Conservation (phyloP, 208 protist species). For the Lotmaria passim region DNA sequence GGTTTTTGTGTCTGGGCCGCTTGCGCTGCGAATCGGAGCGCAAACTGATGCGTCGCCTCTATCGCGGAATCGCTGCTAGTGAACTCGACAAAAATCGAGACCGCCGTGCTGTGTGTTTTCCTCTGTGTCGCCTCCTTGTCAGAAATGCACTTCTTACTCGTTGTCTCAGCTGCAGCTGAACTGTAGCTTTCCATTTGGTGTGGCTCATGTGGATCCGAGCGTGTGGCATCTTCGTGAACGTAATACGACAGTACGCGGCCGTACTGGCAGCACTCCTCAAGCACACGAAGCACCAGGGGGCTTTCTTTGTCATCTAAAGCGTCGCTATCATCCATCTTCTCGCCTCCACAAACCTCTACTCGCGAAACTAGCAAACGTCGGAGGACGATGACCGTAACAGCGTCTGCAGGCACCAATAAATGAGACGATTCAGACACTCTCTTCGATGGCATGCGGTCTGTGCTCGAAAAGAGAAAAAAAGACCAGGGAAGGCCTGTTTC, state of each 20-base stretch:
- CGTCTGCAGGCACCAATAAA: conserved; percentile 6
- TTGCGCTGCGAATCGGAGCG: conserved; percentile 27
- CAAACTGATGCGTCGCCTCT: conserved; percentile 60
- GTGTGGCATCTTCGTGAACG: conserved; percentile 32
- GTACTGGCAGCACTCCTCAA: conserved; percentile 83
- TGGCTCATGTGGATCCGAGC: background rate
- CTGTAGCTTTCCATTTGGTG: too few species aligned
- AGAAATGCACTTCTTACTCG: too few species aligned
- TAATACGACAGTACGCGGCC: conserved; percentile 77
- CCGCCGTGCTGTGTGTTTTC: background rate
- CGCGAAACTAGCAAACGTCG: conserved; percentile 35
- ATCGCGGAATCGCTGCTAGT: conserved; percentile 41
- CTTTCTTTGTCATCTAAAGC: conserved; percentile 20
- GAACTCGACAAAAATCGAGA: conserved; percentile 74
- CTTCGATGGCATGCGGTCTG: background rate
- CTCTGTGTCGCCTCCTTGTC: background rate
- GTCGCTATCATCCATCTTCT: background rate
- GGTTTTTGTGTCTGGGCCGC: background rate
- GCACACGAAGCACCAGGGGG: conserved; percentile 43
- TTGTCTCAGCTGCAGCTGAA: too few species aligned
- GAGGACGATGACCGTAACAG: conserved; percentile 50
- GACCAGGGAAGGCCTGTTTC: background rate
- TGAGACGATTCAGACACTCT: background rate
- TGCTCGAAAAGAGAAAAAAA: background rate
- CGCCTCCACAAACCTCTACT: conserved; percentile 31